phyloP scores from a whole-genome alignment of 2,329 filamentous ascomycete species.

The Penicillium sp. region DNA sequence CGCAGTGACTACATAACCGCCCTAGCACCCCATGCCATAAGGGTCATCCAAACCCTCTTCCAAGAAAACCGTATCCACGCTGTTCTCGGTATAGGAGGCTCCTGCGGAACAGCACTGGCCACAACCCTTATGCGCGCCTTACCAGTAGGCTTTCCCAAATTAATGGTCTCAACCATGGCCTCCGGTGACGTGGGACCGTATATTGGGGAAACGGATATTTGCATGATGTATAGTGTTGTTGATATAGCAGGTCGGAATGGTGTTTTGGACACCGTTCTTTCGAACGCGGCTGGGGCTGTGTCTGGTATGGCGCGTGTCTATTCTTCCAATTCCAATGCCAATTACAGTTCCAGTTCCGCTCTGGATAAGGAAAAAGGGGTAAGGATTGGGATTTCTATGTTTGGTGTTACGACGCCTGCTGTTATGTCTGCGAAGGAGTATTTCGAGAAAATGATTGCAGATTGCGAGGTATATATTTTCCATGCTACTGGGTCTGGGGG shows the following conservation, averaged over 20 bases:
- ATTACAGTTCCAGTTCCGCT: too few species aligned
- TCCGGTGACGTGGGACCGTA: slow-evolving; percentile 61
- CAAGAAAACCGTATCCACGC: slow-evolving; percentile 47
- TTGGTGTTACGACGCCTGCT: slow-evolving; percentile 66
- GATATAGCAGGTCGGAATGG: slow-evolving; percentile 64
- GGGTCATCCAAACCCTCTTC: slow-evolving; percentile 42
- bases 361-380: too few species aligned
- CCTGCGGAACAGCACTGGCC: slow-evolving; percentile 58
- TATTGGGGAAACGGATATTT: slow-evolving; percentile 65
- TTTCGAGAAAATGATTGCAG: slow-evolving; percentile 43
- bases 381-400: slow-evolving; percentile 65
- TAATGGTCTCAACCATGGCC: slow-evolving; percentile 66
- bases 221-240: slow-evolving; percentile 66
- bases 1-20: slow-evolving; percentile 55
- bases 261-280: slow-evolving; percentile 54
- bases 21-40: slow-evolving; percentile 50
- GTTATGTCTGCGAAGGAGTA: slow-evolving; percentile 53
- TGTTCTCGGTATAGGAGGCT: slow-evolving; percentile 59
- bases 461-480: slow-evolving; percentile 60
- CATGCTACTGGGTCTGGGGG: slow-evolving; percentile 67
- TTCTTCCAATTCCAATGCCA: not conserved
- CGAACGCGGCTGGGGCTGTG: slow-evolving; percentile 61
- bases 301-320: slow-evolving; percentile 54
- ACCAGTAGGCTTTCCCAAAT: slow-evolving; percentile 64
- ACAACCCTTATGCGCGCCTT: slow-evolving; percentile 59